Evolutionary conservation across 2,329 filamentous ascomycete genomes (phyloP).

Genomic region (Fusarium sp.): DNA sequence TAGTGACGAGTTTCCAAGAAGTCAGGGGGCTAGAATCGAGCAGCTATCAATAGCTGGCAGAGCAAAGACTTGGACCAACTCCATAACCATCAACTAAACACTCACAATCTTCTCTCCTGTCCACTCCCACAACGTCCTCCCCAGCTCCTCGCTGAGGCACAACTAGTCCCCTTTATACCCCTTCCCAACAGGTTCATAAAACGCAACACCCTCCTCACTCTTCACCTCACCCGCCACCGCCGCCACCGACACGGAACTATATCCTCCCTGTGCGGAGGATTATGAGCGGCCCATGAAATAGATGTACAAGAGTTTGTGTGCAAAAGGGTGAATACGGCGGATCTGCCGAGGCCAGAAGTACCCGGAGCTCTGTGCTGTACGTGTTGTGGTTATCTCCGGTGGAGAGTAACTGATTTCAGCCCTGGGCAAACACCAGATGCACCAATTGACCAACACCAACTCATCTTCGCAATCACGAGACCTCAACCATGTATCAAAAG

Average conservation of each 20-base stretch:
- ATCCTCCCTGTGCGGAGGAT: slow-evolving; percentile 51
- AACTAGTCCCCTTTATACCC: slow-evolving; percentile 31
- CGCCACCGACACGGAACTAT: slow-evolving; percentile 48
- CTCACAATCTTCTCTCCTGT: slow-evolving; percentile 40
- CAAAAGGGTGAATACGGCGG: slow-evolving; percentile 43
- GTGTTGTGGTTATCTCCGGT: background rate
- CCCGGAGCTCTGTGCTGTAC: slow-evolving; percentile 42
- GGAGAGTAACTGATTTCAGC: background rate
- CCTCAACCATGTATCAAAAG: background rate
- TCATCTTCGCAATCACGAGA: background rate
- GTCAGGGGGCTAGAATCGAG: too few species aligned
- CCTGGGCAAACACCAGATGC: background rate
- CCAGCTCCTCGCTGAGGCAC: slow-evolving; percentile 45
- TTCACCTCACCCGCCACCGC: slow-evolving; percentile 38
- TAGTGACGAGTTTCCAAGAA: too few species aligned
- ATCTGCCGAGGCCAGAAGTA: slow-evolving; percentile 46
- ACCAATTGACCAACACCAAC: background rate
- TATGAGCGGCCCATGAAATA: slow-evolving; percentile 62
- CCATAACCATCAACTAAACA: background rate
- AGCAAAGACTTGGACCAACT: too few species aligned
- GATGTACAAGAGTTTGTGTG: slow-evolving; percentile 60
- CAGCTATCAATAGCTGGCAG: too few species aligned
- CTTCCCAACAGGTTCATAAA: slow-evolving; percentile 46
- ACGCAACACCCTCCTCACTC: slow-evolving; percentile 25
- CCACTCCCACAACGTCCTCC: slow-evolving; percentile 52